These are phyloP conservation scores for Inga laurina DNA, from an alignment of 306 rosid species.

Conservation along the genomic window DNA sequence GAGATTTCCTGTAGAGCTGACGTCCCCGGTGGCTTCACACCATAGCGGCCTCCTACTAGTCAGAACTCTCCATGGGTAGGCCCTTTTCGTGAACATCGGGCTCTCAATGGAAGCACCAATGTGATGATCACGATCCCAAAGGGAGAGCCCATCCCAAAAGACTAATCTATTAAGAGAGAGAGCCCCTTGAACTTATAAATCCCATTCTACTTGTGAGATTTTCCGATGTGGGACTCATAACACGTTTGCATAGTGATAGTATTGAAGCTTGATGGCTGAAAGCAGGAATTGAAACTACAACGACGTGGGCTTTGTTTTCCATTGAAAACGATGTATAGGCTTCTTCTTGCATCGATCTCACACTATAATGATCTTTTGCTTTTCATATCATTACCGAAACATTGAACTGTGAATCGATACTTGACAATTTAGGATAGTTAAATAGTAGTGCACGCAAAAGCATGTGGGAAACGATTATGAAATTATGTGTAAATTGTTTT, in stretches of 20 bases:
- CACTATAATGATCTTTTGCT: background rate
- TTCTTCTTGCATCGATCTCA: background rate
- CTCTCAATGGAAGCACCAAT: too few relatives aligned
- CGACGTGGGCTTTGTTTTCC: background rate
- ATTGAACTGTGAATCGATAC: background rate
- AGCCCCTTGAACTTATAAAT: too few relatives aligned
- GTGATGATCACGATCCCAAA: too few relatives aligned
- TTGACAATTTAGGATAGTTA: background rate
- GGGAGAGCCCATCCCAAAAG: too few relatives aligned
- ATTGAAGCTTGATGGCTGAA: background rate
- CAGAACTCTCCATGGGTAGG: too few relatives aligned
- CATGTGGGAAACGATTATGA: background rate
- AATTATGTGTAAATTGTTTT: background rate
- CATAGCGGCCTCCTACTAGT: too few relatives aligned
- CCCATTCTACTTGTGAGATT: too few relatives aligned
- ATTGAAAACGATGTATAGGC: background rate
- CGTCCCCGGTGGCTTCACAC: too few relatives aligned
- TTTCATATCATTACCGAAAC: background rate
- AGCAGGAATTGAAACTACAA: background rate
- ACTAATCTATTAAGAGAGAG: too few relatives aligned
- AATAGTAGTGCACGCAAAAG: background rate
- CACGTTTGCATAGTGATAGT: background rate
- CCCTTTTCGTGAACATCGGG: too few relatives aligned
- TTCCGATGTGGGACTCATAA: too few relatives aligned
- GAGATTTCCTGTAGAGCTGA: too few relatives aligned